phyloP scores from a whole-genome alignment of 2,329 filamentous ascomycete genomes.

The Nothophoma quercina region DNA sequence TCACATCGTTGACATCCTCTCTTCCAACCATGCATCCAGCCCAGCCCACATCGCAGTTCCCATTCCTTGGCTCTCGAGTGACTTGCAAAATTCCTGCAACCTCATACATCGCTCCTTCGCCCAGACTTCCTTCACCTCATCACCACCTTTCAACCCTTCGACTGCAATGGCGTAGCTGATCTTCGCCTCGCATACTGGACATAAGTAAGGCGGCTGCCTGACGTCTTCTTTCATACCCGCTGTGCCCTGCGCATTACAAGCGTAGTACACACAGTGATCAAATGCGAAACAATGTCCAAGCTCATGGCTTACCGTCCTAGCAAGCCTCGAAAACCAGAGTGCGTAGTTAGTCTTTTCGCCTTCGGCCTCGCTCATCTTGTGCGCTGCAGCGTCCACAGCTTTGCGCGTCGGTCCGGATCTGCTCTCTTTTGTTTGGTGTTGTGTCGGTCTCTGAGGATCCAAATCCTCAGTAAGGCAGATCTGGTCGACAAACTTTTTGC shows the following conservation, averaged over 20 bases:
- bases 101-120: conserved; percentile 51
- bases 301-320: conserved; percentile 67
- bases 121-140: conserved; percentile 21
- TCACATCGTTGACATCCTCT: conserved; percentile 7
- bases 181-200: conserved; percentile 66
- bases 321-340: conserved; percentile 66
- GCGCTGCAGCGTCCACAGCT: conserved; percentile 26
- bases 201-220: conserved; percentile 69
- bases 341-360: conserved; percentile 22
- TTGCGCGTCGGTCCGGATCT: conserved; percentile 22
- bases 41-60: conserved; percentile 26
- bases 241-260: conserved; percentile 70
- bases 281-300: conserved; percentile 72
- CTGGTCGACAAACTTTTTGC: conserved; percentile 57
- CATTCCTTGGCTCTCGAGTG: conserved; percentile 47
- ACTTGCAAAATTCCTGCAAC: conserved; percentile 54
- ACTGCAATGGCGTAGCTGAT: conserved; percentile 44
- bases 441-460: conserved; percentile 18
- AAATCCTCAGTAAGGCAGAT: conserved; percentile 45
- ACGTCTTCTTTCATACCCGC: conserved; percentile 65
- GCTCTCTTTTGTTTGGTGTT: conserved; percentile 17
- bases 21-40: conserved; percentile 23
- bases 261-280: conserved; percentile 71
- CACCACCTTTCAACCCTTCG: conserved; percentile 32
- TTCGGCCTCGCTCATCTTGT: neutral